Percentiles rank a stretch among this genome's conserved stretches.
Evolutionary conservation across 805 yeast species (phyloP).

Genomic region (Suhomyces xylopsoci): DNA sequence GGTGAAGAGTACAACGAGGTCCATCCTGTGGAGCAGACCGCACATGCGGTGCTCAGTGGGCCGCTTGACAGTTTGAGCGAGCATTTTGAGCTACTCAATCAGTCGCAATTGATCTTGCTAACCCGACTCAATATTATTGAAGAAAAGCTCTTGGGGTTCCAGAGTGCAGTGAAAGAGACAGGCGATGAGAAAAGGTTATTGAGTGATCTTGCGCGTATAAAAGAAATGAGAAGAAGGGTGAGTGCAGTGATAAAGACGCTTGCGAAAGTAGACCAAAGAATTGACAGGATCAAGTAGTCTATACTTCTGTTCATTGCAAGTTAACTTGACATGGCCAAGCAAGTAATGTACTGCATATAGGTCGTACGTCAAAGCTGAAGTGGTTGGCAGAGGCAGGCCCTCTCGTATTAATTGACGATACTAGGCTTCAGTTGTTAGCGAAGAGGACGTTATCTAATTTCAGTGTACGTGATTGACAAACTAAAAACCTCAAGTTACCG

Average conservation of each 20-base stretch:
- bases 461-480: too few species aligned
- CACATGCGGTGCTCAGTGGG: conserved; percentile 53
- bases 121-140: conserved; percentile 47
- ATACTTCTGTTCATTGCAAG: too few species aligned
- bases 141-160: conserved; percentile 26
- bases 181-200: conserved; percentile 19
- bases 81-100: conserved; percentile 50
- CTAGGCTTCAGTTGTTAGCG: too few species aligned
- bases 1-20: conserved; percentile 24
- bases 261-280: conserved; percentile 32
- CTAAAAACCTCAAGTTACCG: too few species aligned
- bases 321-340: background rate
- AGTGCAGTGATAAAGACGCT: conserved; percentile 25
- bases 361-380: background rate
- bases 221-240: conserved; percentile 32
- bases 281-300: background rate
- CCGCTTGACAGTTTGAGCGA: conserved; percentile 51
- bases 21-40: conserved; percentile 60
- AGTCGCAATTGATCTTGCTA: conserved; percentile 53
- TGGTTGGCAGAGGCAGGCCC: background rate
- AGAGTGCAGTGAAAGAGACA: conserved; percentile 15
- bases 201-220: conserved; percentile 20
- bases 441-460: too few species aligned
- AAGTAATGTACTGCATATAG: background rate
- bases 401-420: too few species aligned